Percentiles rank a stretch among this genome's conserved stretches.
These are phyloP conservation scores for Vigna radiata DNA, from an alignment of 306 rosid species.

Conservation along the genomic window DNA sequence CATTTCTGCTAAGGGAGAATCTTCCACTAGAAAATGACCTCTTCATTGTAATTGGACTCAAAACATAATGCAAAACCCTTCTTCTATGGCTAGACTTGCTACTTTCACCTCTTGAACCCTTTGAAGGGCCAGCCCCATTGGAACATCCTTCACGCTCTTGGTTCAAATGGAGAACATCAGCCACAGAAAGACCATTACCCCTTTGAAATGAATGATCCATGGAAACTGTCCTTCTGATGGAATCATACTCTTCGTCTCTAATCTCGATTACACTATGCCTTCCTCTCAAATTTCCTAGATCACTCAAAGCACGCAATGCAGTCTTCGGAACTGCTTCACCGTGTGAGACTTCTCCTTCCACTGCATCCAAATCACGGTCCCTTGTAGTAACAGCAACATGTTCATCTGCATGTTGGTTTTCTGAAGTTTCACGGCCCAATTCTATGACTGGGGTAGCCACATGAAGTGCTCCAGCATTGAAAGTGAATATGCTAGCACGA, in stretches of 20 bases:
- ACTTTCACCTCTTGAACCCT: constrained; percentile 57
- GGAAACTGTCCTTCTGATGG: constrained; percentile 72
- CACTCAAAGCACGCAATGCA: constrained; percentile 64
- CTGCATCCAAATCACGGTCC: constrained; percentile 37
- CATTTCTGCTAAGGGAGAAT: constrained; percentile 60
- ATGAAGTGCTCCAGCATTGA: constrained; percentile 47
- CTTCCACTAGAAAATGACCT: constrained; percentile 91
- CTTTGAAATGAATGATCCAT: constrained; percentile 73
- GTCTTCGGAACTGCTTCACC: constrained; percentile 51
- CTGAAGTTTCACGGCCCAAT: constrained; percentile 38
- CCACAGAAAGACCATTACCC: constrained; percentile 45
- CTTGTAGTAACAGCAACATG: constrained; percentile 27
- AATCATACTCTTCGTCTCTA: constrained; percentile 58
- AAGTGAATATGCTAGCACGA: constrained; percentile 67
- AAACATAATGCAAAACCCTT: constrained; percentile 60
- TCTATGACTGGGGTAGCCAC: constrained; percentile 34
- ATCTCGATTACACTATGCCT: constrained; percentile 71
- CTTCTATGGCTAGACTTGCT: constrained; percentile 55
- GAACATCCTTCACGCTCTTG: constrained; percentile 57
- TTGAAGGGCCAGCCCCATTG: constrained; percentile 63
- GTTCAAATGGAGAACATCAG: constrained; percentile 59
- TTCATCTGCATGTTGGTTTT: constrained; percentile 46
- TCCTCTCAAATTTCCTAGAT: constrained; percentile 63
- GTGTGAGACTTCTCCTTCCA: constrained; percentile 42
- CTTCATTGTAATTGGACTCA: constrained; percentile 83